Evolutionary conservation across 139 green algal genomes (phyloP).

Genomic region (Chlamydomonas eustigma): DNA sequence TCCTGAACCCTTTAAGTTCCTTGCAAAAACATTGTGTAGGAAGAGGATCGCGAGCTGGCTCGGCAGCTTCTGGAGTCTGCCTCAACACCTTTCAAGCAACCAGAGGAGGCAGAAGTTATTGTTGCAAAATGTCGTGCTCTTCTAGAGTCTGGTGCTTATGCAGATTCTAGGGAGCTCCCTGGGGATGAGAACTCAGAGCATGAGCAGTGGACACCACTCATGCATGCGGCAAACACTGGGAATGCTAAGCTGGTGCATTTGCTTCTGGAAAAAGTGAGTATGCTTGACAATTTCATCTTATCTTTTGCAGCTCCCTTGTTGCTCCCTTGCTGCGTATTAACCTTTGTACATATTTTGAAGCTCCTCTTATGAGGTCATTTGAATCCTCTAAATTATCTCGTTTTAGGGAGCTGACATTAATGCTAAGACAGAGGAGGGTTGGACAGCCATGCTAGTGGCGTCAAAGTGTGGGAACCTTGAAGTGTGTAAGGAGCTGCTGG

Average conservation of each 20-base stretch:
- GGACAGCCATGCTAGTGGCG: background rate
- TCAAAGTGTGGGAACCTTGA: background rate
- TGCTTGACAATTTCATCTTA: no score
- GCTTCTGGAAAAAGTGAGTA: background rate
- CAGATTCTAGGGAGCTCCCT: background rate
- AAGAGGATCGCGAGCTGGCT: background rate
- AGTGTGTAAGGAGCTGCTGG: background rate
- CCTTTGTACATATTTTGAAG: no score
- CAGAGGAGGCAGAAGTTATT: background rate
- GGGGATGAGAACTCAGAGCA: background rate
- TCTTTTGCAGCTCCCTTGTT: no score
- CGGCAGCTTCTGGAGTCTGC: background rate
- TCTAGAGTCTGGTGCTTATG: background rate
- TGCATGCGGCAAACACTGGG: background rate
- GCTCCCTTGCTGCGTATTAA: no score
- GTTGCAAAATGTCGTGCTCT: background rate
- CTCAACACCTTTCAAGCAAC: background rate
- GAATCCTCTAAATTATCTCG: no score
- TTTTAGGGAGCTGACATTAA: background rate
- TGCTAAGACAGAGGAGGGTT: background rate
- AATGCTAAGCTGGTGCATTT: background rate
- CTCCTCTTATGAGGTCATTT: no score
- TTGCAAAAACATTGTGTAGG: no score
- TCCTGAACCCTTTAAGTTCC: no score
- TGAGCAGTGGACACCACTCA: background rate